Percentiles rank a stretch among this genome's conserved stretches.
Evolutionary conservation across 495 filamentous ascomycete genomes (phyloP).

Genomic region (Podospora appendiculata): DNA sequence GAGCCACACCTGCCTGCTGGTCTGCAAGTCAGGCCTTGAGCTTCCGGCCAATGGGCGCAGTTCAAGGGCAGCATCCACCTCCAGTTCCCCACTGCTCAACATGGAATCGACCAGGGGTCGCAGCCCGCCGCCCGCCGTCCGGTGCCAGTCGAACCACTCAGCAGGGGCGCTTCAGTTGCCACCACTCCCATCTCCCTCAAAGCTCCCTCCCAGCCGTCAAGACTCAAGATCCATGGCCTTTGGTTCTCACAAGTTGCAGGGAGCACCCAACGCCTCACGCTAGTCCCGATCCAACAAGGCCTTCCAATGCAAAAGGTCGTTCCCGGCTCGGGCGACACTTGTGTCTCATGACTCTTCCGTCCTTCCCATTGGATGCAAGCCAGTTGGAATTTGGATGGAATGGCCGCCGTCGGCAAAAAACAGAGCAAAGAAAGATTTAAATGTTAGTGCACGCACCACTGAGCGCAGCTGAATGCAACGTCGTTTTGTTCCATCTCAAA

Average conservation of each 20-base stretch:
- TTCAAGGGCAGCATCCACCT: too few species aligned
- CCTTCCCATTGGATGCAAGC: neutral
- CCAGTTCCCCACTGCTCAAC: too few species aligned
- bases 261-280: neutral
- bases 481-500: too few species aligned
- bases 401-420: neutral
- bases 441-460: conserved; percentile 12
- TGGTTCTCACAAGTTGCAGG: neutral
- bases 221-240: neutral
- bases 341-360: conserved; percentile 5
- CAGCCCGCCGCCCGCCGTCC: too few species aligned
- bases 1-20: too few species aligned
- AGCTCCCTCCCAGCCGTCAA: neutral
- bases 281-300: neutral
- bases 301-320: neutral
- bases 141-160: too few species aligned
- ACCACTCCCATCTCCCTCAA: neutral
- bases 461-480: too few species aligned
- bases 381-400: neutral
- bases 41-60: too few species aligned
- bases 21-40: too few species aligned
- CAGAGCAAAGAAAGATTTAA: conserved; percentile 14
- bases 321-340: neutral
- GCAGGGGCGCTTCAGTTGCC: too few species aligned
- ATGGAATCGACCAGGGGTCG: too few species aligned